These are phyloP conservation scores for Fusarium duplospermum DNA, from an alignment of 2,329 filamentous ascomycete genomes.

Conservation along the genomic window DNA sequence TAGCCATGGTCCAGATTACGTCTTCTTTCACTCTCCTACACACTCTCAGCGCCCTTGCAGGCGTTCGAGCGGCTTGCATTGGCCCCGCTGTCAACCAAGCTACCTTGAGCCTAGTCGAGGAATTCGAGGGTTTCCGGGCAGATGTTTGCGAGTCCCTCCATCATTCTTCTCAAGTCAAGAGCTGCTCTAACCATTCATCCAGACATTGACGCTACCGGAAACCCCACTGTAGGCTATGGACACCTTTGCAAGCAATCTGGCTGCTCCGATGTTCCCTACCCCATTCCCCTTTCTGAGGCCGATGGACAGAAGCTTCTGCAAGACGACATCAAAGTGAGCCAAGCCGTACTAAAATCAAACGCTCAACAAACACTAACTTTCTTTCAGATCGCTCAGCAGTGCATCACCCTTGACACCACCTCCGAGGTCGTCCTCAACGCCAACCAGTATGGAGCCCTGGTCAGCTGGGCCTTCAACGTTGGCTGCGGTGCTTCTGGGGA, in stretches of 20 bases:
- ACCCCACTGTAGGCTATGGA: slow-evolving; percentile 63
- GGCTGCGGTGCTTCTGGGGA: slow-evolving; percentile 55
- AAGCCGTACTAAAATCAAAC: fast-evolving
- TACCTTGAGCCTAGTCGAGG: slow-evolving; percentile 12
- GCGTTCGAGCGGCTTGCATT: slow-evolving; percentile 23
- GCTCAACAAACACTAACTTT: neutral
- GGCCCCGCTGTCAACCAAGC: slow-evolving; percentile 26
- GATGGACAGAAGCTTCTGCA: slow-evolving; percentile 55
- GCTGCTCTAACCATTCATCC: neutral
- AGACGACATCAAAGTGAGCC: slow-evolving; percentile 23
- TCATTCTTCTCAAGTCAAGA: neutral
- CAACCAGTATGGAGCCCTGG: slow-evolving; percentile 65
- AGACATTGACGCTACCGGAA: slow-evolving; percentile 56
- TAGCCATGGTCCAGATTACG: slow-evolving; percentile 8
- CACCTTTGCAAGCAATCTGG: slow-evolving; percentile 57
- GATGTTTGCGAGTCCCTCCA: slow-evolving; percentile 12
- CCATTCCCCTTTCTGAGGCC: slow-evolving; percentile 56
- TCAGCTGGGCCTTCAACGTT: slow-evolving; percentile 64
- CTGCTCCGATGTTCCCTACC: slow-evolving; percentile 59
- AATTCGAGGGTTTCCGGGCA: slow-evolving; percentile 19
- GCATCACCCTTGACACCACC: slow-evolving; percentile 52
- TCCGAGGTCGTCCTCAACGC: slow-evolving; percentile 47
- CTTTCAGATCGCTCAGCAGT: slow-evolving; percentile 47
- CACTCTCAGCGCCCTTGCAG: slow-evolving; percentile 4
- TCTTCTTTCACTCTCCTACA: neutral